Evolutionary conservation across 192 early-diverging fungal species (phyloP).

Genomic region (Backusella sp.): DNA sequence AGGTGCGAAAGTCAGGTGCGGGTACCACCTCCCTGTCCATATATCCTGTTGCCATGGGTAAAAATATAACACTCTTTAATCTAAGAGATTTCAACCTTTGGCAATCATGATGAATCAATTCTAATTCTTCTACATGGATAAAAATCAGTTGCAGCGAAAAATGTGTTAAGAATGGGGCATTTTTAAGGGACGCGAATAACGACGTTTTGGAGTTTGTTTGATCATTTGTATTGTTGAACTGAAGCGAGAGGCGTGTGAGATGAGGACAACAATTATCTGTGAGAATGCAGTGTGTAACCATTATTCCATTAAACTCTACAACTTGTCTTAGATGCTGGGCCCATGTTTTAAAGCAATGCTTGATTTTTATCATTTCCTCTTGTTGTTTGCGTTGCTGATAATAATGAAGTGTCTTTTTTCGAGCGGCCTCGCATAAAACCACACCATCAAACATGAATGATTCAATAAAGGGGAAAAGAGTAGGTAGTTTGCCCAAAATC

Average conservation of each 20-base stretch:
- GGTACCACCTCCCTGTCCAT: neutral
- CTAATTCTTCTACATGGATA: neutral
- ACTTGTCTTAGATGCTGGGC: neutral
- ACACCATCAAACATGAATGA: constrained; percentile 2
- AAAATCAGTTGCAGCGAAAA: neutral
- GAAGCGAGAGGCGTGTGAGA: constrained; percentile 6
- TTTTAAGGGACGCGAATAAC: neutral
- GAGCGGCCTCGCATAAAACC: neutral
- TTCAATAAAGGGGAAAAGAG: neutral
- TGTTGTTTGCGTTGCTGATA: neutral
- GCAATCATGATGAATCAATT: neutral
- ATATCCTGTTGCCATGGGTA: neutral
- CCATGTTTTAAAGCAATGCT: neutral
- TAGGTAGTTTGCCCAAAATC: neutral
- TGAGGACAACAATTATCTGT: neutral
- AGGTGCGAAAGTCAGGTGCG: neutral
- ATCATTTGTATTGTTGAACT: constrained; percentile 5
- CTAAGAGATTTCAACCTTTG: neutral
- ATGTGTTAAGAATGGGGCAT: neutral
- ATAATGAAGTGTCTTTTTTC: neutral
- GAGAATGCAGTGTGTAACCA: neutral
- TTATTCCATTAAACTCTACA: neutral
- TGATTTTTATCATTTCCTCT: neutral
- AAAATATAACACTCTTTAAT: neutral
- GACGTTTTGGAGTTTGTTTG: neutral